These are phyloP conservation scores for Trichoderma gracile DNA, from an alignment of 2,329 filamentous ascomycete genomes.

Conservation along the genomic window DNA sequence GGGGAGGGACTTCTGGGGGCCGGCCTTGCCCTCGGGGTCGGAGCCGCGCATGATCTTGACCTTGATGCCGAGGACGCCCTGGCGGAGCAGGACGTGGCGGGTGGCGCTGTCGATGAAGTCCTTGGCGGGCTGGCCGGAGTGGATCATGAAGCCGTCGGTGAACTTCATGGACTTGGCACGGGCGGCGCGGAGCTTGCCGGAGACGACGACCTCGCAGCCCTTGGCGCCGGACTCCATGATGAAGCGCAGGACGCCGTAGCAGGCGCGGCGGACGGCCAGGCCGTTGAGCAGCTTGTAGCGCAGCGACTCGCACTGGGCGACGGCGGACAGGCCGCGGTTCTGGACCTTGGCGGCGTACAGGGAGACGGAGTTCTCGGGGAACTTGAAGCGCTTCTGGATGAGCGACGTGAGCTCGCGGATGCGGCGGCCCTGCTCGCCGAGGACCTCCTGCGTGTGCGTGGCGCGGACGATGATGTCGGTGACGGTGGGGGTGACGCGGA, in stretches of 20 bases:
- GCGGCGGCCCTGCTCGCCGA: constrained; percentile 99
- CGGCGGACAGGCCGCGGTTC: constrained; percentile 99
- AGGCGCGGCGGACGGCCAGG: constrained; percentile 95
- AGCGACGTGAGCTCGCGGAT: constrained; percentile 99
- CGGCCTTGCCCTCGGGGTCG: constrained; percentile 98
- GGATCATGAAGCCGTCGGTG: constrained; percentile 99
- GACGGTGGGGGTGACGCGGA: constrained; percentile 98
- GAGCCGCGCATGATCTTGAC: constrained; percentile 99
- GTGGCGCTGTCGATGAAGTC: constrained; percentile 99
- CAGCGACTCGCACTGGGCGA: constrained; percentile 99
- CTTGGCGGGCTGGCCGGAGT: constrained; percentile 99
- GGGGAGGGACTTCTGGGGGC: constrained; percentile 94
- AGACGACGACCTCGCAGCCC: constrained; percentile 99
- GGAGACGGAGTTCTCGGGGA: constrained; percentile 99
- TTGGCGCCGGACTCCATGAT: constrained; percentile 99
- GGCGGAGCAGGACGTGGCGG: constrained; percentile 98
- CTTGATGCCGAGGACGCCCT: constrained; percentile 99
- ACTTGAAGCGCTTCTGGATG: constrained; percentile 99
- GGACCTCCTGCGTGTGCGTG: constrained; percentile 99
- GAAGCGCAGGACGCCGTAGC: constrained; percentile 99
- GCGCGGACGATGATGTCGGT: constrained; percentile 99
- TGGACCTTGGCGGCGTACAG: constrained; percentile 99
- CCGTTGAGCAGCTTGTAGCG: constrained; percentile 99
- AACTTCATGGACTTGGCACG: constrained; percentile 99
- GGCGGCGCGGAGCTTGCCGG: constrained; percentile 97